Evolutionary conservation across 2,329 filamentous ascomycete genomes (phyloP).

Genomic region (Pseudogymnoascus sp.): DNA sequence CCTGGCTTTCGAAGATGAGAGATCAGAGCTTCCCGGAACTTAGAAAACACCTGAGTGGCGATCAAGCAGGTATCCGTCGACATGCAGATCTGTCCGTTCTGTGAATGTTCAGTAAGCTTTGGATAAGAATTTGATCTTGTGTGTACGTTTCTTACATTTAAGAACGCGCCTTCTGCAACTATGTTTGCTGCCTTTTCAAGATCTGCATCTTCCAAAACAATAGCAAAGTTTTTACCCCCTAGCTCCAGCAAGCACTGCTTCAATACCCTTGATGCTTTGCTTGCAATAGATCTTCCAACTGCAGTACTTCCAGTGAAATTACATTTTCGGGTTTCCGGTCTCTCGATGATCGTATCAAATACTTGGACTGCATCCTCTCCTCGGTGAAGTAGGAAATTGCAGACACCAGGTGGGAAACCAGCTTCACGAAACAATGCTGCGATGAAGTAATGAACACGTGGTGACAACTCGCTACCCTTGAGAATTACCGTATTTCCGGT

Average conservation of each 20-base stretch:
- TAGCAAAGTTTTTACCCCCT: conserved; percentile 37
- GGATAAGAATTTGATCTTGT: neutral
- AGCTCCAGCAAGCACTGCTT: conserved; percentile 41
- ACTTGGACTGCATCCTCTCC: conserved; percentile 29
- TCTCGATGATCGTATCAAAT: conserved; percentile 31
- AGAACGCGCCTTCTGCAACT: conserved; percentile 24
- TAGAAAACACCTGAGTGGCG: neutral
- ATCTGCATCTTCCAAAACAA: conserved; percentile 39
- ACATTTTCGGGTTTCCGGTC: conserved; percentile 32
- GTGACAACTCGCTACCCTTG: conserved; percentile 29
- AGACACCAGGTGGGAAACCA: conserved; percentile 33
- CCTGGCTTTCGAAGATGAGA: neutral
- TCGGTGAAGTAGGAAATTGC: conserved; percentile 32
- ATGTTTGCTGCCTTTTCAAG: conserved; percentile 34
- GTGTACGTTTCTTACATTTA: conserved; percentile 20
- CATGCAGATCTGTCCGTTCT: conserved; percentile 32
- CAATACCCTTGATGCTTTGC: conserved; percentile 30
- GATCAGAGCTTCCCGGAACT: conserved; percentile 8
- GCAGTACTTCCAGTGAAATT: conserved; percentile 38
- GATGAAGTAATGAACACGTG: conserved; percentile 27
- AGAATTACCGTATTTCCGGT: conserved; percentile 24
- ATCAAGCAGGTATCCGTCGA: conserved; percentile 29
- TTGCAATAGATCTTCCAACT: conserved; percentile 35
- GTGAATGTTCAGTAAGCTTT: conserved; percentile 7
- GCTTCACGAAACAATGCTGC: conserved; percentile 32